Evolutionary conservation across 176 grass and related monocot species (phyloP).

Genomic region (Musa acuminata): DNA sequence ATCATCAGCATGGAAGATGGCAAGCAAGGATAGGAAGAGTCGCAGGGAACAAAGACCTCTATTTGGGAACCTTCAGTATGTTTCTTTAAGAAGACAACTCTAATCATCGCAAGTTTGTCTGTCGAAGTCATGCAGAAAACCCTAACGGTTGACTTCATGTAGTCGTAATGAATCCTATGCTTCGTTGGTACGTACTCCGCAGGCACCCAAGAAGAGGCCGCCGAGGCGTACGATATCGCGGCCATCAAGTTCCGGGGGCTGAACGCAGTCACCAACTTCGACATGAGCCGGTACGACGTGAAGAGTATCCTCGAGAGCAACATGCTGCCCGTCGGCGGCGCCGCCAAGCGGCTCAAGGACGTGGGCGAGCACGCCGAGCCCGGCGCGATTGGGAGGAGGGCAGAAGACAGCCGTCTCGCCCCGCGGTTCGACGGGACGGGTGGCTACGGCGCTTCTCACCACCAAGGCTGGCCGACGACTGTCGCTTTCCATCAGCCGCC

Average conservation of each 20-base stretch:
- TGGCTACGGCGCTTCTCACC: constrained; percentile 15
- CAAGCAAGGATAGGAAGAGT: constrained; percentile 82
- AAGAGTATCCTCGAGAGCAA: constrained; percentile 70
- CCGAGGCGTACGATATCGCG: constrained; percentile 76
- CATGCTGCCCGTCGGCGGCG: constrained; percentile 48
- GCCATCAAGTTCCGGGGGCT: constrained; percentile 81
- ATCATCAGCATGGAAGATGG: constrained; percentile 88
- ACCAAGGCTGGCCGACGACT: constrained; percentile 44
- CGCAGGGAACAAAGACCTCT: constrained; percentile 85
- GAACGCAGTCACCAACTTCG: constrained; percentile 81
- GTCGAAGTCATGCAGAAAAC: constrained; percentile 1
- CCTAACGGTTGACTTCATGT: not conserved
- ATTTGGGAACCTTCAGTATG: constrained; percentile 79
- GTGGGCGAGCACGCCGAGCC: constrained; percentile 16
- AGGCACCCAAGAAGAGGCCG: constrained; percentile 84
- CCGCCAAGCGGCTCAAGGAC: constrained; percentile 69
- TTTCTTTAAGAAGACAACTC: not conserved
- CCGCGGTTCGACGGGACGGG: constrained; percentile 14
- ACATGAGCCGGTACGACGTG: constrained; percentile 86
- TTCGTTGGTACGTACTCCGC: not conserved
- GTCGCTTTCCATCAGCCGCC: constrained; percentile 48
- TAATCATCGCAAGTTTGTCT: no score
- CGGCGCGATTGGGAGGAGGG: constrained; percentile 7
- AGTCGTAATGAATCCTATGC: no score
- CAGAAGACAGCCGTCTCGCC: constrained; percentile 1